Evolutionary conservation across 2,329 filamentous ascomycete species (phyloP).

Genomic region (Coniochaeta sp.): DNA sequence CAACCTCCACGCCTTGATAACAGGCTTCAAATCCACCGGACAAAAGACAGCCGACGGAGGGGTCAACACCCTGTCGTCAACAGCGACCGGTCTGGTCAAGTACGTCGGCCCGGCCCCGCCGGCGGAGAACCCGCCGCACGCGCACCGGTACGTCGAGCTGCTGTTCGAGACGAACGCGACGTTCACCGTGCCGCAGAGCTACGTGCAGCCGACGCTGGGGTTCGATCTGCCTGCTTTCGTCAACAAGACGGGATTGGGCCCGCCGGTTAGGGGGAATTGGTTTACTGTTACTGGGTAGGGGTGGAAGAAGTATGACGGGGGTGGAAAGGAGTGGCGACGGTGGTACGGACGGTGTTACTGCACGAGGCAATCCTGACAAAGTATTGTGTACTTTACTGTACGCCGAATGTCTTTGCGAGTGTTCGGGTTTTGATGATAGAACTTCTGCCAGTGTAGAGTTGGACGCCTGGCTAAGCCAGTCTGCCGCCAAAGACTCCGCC

Average conservation of each 20-base stretch:
- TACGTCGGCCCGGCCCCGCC: slow-evolving; percentile 24
- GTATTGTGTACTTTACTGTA: too few species aligned
- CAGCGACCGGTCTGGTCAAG: slow-evolving; percentile 13
- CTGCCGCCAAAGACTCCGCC: too few species aligned
- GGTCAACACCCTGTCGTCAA: slow-evolving; percentile 12
- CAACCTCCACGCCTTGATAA: slow-evolving; percentile 18
- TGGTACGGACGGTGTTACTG: too few species aligned
- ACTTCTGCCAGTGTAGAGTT: too few species aligned
- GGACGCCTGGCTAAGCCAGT: too few species aligned
- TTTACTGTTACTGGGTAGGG: slow-evolving; percentile 24
- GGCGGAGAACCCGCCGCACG: slow-evolving; percentile 25
- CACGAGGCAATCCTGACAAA: too few species aligned
- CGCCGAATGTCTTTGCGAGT: too few species aligned
- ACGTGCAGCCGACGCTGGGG: slow-evolving; percentile 22
- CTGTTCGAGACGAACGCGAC: slow-evolving; percentile 27
- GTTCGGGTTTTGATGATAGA: too few species aligned
- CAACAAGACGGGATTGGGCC: slow-evolving; percentile 18
- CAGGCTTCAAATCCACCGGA: slow-evolving; percentile 15
- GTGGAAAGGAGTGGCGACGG: neutral
- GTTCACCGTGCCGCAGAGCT: slow-evolving; percentile 22
- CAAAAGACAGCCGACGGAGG: slow-evolving; percentile 6
- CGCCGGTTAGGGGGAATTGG: slow-evolving; percentile 24
- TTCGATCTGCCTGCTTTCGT: slow-evolving; percentile 25
- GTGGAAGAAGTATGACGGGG: neutral
- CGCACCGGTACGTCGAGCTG: slow-evolving; percentile 30